Percentiles rank a stretch among this genome's conserved stretches.
These are phyloP conservation scores for Exophiala bonariae DNA, from an alignment of 2,329 filamentous ascomycete species.

Conservation along the genomic window DNA sequence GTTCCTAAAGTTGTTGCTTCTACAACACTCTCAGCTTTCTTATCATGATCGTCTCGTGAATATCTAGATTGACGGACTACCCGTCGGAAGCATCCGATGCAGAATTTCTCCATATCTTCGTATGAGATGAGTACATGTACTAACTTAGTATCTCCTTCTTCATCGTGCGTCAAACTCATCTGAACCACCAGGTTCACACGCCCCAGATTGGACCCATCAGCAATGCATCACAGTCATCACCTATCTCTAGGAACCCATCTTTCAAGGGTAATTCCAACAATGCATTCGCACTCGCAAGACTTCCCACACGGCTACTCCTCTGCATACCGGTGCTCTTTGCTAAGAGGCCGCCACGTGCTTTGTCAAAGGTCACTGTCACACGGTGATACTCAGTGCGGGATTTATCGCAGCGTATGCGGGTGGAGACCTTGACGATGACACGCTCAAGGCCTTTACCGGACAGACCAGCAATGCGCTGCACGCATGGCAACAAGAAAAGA, in stretches of 20 bases:
- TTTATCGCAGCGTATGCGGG: conserved; percentile 74
- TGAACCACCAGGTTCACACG: conserved; percentile 4
- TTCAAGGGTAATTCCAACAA: conserved; percentile 67
- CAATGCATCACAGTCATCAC: conserved; percentile 72
- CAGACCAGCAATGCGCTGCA: conserved; percentile 75
- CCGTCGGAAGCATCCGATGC: too few species aligned
- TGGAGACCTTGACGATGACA: conserved; percentile 69
- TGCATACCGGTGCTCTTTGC: conserved; percentile 87
- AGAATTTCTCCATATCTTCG: too few species aligned
- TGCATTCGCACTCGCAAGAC: conserved; percentile 84
- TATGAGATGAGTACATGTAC: too few species aligned
- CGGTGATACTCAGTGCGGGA: conserved; percentile 85
- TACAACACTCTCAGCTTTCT: too few species aligned
- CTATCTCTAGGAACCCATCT: conserved; percentile 65
- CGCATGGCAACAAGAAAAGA: conserved; percentile 84
- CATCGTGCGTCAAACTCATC: too few species aligned
- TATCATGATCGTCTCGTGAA: too few species aligned
- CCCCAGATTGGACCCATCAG: conserved; percentile 64
- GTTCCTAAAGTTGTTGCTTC: too few species aligned
- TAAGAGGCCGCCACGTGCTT: conserved; percentile 47
- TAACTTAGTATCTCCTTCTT: conserved; percentile 1
- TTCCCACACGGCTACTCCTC: conserved; percentile 85
- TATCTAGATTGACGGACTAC: too few species aligned
- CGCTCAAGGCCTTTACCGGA: conserved; percentile 62
- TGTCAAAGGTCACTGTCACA: conserved; percentile 65